Evolutionary conservation across 2,329 filamentous ascomycete species (phyloP).

Genomic region (Canariomyces notabilis): DNA sequence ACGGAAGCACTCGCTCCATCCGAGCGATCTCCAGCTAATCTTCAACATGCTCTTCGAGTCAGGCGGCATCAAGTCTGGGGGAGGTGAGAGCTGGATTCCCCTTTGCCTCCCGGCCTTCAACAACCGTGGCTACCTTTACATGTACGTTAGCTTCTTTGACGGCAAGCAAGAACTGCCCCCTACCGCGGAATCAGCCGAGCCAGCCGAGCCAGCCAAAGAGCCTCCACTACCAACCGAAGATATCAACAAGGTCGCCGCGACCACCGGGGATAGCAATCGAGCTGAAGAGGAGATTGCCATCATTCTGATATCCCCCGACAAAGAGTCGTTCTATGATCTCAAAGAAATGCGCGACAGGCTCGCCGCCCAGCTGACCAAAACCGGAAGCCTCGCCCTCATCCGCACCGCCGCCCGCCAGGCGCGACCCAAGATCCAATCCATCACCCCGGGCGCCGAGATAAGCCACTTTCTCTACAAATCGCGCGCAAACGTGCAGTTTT

Average conservation of each 20-base stretch:
- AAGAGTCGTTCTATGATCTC: conserved; percentile 88
- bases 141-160: conserved; percentile 96
- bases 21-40: conserved; percentile 89
- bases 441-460: conserved; percentile 74
- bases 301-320: conserved; percentile 85
- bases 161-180: conserved; percentile 49
- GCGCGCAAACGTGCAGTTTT: conserved; percentile 89
- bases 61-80: conserved; percentile 81
- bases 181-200: not conserved
- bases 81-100: conserved; percentile 94
- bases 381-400: conserved; percentile 70
- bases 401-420: conserved; percentile 64
- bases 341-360: conserved; percentile 65
- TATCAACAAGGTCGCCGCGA: not conserved
- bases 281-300: conserved; percentile 76
- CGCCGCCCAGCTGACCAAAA: conserved; percentile 66
- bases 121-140: conserved; percentile 92
- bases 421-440: conserved; percentile 65
- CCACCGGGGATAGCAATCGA: conserved; percentile 48
- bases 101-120: conserved; percentile 96
- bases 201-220: too few relatives aligned
- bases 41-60: conserved; percentile 99
- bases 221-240: conserved; percentile 28
- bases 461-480: conserved; percentile 97
- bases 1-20: conserved; percentile 90